A percentile compares a stretch with the other conserved stretches of the same genome.
Evolutionary conservation across 768 basidiomycete genomes (phyloP).

Genomic region (Phylloporus scabripes): DNA sequence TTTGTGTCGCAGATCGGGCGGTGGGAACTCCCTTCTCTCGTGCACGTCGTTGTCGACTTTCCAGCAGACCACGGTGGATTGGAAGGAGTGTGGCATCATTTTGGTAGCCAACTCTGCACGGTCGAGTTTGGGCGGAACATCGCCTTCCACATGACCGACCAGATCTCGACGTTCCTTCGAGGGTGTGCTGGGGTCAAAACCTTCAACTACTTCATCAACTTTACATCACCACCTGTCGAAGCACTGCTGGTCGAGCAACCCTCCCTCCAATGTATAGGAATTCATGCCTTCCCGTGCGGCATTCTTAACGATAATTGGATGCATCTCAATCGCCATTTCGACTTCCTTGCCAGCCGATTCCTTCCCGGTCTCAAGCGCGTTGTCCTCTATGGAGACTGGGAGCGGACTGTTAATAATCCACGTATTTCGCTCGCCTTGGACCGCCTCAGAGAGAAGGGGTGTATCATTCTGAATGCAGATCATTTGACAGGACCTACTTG

Average conservation of each 20-base stretch:
- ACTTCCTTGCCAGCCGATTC: constrained; percentile 33
- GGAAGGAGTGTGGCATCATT: constrained; percentile 43
- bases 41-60: constrained; percentile 47
- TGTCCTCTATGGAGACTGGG: constrained; percentile 53
- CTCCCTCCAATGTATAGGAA: constrained; percentile 42
- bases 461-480: constrained; percentile 22
- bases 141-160: constrained; percentile 47
- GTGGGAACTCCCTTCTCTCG: constrained; percentile 53
- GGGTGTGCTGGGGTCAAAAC: constrained; percentile 42
- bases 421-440: constrained; percentile 32
- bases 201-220: constrained; percentile 54
- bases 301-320: constrained; percentile 35
- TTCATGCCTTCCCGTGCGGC: constrained; percentile 46
- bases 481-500: constrained; percentile 11
- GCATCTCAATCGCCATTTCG: constrained; percentile 39
- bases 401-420: constrained; percentile 32
- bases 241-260: constrained; percentile 19
- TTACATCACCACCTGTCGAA: constrained; percentile 32
- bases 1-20: constrained; percentile 43
- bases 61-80: constrained; percentile 35
- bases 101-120: constrained; percentile 45
- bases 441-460: constrained; percentile 31
- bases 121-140: constrained; percentile 57
- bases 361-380: constrained; percentile 46
- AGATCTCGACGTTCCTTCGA: constrained; percentile 42